Base-by-base conservation (phyloP, 2,329 filamentous ascomycete genomes). In the Aureobasidium vineae region DNA sequence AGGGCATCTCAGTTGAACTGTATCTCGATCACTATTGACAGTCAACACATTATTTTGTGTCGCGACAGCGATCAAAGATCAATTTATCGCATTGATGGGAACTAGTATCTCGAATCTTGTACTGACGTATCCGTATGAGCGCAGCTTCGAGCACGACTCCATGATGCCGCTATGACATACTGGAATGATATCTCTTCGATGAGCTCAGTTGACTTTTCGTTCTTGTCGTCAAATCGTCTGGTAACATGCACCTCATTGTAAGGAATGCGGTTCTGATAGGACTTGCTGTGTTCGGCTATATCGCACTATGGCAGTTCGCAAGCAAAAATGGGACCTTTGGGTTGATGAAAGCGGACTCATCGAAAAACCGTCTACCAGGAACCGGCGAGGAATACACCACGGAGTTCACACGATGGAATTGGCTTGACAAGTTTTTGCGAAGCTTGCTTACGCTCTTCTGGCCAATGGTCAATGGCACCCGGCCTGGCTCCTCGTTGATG, bases 391-490 rank as follows among this genome's bases (percentile, higher is more conserved):
- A 26, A 21, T 64, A 64, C 33, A 13, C 49, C 16, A 64, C 61
- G 4, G 61, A 64, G 23, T 66, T 66, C 26, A 66, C 64, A 7
- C 31, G 54, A 57, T 57, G 52, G 38, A 21, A 28, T n/a, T 16
- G 53, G 21, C 43, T 66, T 10, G 64, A 66, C 21, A 21, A 60
- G 33, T 57, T 59, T 28, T 41, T 66, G 16, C 28, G 19, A 28
- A 43, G 43, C 28, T 19, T 52, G 15, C 16, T 60, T 26, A 66
- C 64, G 11, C 2, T 66, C 11, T 66, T 66, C 36, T 66, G 64
- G 64, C 64, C 64, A 2, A 43, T 66, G 53, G 64, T 66, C 19
- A 50, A 66, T n/a, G 64, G 64, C 3, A 50, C 41, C 13, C 41
- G n/a, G 19, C 41, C 53, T 4, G 54, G 53, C 45, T 57, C 64